Conservation (phyloP, 495 filamentous ascomycete species). For the Neurospora sp. region DNA sequence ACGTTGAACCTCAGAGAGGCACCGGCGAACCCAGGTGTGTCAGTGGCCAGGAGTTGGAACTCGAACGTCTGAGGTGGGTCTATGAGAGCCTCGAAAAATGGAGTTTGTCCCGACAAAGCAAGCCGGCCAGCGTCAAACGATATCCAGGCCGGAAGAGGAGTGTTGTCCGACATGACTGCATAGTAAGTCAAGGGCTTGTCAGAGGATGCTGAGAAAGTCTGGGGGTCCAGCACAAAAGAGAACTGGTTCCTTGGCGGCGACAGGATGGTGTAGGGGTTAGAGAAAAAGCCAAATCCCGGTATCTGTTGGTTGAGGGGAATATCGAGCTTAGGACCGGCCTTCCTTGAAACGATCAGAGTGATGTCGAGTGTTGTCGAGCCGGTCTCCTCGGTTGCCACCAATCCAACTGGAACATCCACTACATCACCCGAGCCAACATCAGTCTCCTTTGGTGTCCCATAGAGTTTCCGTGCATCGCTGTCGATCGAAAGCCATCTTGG, state of each 20-base stretch:
- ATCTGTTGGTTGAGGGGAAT: slow-evolving; percentile 29
- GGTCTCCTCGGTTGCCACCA: slow-evolving; percentile 51
- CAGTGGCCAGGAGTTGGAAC: slow-evolving; percentile 68
- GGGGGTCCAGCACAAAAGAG: slow-evolving; percentile 24
- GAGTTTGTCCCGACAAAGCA: slow-evolving; percentile 65
- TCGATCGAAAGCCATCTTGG: slow-evolving; percentile 65
- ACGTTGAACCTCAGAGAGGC: slow-evolving; percentile 57
- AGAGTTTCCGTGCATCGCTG: slow-evolving; percentile 48
- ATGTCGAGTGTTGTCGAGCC: slow-evolving; percentile 47
- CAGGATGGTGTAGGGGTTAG: slow-evolving; percentile 29
- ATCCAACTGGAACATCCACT: slow-evolving; percentile 38
- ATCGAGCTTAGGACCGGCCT: slow-evolving; percentile 25
- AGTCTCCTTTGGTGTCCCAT: slow-evolving; percentile 48
- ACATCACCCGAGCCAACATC: slow-evolving; percentile 44
- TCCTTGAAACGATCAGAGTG: slow-evolving; percentile 53
- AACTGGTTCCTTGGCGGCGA: slow-evolving; percentile 27
- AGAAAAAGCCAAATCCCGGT: slow-evolving; percentile 30
- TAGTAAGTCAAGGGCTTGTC: slow-evolving; percentile 48
- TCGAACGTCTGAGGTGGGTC: slow-evolving; percentile 62
- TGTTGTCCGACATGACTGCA: slow-evolving; percentile 63
- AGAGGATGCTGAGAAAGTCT: slow-evolving; percentile 28
- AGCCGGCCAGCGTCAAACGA: slow-evolving; percentile 55
- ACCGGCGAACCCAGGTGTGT: slow-evolving; percentile 66
- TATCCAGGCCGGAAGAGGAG: slow-evolving; percentile 82
- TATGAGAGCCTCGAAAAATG: slow-evolving; percentile 48